Percentiles rank a stretch among this genome's conserved stretches.
Evolutionary conservation across 148 eudicot genomes (phyloP).

Genomic region (Chenopodium suecicum): DNA sequence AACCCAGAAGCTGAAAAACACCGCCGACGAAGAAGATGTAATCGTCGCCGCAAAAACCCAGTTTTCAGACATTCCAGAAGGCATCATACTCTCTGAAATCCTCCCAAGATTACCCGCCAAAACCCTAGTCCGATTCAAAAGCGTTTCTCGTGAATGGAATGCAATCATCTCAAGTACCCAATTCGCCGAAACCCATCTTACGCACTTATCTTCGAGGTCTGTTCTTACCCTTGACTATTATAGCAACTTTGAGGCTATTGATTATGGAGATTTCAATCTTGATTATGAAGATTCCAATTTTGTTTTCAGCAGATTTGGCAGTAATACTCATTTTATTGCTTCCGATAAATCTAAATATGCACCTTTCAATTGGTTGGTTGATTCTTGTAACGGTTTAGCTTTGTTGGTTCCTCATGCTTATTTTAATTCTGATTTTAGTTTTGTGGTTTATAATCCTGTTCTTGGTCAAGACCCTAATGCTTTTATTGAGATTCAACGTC

Average conservation of each 20-base stretch:
- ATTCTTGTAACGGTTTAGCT: neutral
- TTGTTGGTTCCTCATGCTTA: neutral
- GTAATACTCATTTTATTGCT: no score
- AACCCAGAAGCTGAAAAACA: no score
- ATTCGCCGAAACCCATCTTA: neutral
- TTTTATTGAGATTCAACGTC: neutral
- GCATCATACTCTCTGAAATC: neutral
- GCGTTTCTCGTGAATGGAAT: neutral
- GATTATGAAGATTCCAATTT: no score
- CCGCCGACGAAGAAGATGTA: no score
- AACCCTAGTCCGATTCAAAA: neutral
- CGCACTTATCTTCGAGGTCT: neutral
- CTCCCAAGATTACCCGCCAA: neutral
- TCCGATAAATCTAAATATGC: no score
- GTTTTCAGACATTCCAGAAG: neutral
- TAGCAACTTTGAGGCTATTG: no score
- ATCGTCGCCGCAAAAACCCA: no score
- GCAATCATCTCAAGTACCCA: neutral
- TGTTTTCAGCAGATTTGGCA: no score
- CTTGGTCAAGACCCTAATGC: neutral
- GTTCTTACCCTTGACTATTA: neutral
- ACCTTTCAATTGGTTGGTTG: no score
- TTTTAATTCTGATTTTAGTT: neutral
- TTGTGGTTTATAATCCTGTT: neutral
- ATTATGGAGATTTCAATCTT: no score